Evolutionary conservation across 768 basidiomycete genomes (phyloP), one percentile per base, ranked within the genome.

Genomic region (Termitomyces sp.): DNA sequence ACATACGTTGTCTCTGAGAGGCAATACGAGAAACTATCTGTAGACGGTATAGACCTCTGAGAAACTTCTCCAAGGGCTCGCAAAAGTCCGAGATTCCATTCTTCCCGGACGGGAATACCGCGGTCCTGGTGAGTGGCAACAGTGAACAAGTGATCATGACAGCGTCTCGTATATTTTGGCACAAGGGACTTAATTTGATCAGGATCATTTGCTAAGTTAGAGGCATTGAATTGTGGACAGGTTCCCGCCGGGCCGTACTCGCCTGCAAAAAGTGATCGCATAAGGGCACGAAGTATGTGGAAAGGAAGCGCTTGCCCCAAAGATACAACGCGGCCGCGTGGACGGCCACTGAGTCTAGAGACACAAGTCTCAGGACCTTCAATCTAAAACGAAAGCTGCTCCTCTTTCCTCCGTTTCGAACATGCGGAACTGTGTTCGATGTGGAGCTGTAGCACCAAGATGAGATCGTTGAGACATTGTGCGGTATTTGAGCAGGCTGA

Each of bases 31-130:
- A 30, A 28, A 50, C 38, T 41, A 35, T 35, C 35, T 14, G 35
- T n/a, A n/a, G 21, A 42, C 49, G 33, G 23, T 33, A 26, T 17
- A 35, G 14, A 26, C 49, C 50, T 55, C 54, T 49, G 54, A 53
- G 56, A 47, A 57, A 31, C 50, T 51, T 51, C 56, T 53, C 31
- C 31, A 33, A 11, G 31, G 10, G n/a, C 19, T 40, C 56, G 56
- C 56, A 47, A 57, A 57, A 57, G 45, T 48, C 56, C 56, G 56
- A 53, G 56, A 53, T 48, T 31, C 31, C 40, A 30, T 54, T 26
- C 23, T 40, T 40, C 38, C 33, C 21, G 26, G 45, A 33, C 31
- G 42, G 51, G 23, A 50, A 19, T 53, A 53, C 51, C 56, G 40
- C 51, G 56, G 56, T 23, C 21, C 44, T 53, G 45, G 23, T 8